phyloP scores from a whole-genome alignment of 345 rosid genomes.

The Eucalyptus paniculata region DNA sequence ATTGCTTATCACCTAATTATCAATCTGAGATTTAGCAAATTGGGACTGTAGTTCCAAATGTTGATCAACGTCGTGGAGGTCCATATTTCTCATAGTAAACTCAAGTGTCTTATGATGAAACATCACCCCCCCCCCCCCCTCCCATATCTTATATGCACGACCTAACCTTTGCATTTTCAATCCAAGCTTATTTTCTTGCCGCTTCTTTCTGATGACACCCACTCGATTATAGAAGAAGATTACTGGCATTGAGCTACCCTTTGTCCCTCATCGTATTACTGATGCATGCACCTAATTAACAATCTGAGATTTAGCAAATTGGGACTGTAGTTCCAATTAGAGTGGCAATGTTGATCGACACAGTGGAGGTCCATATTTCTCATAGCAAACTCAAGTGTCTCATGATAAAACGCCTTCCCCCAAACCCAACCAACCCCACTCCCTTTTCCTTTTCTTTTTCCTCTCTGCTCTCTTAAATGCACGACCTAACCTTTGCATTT shows the following conservation, averaged over 20 bases:
- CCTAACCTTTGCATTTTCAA: neutral
- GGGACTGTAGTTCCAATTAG: neutral
- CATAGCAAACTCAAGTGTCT: neutral
- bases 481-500: neutral
- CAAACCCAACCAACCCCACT: neutral
- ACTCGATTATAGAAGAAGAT: neutral
- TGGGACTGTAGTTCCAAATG: neutral
- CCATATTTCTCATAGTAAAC: neutral
- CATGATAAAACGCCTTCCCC: neutral
- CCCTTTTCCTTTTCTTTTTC: neutral
- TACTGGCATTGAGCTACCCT: neutral
- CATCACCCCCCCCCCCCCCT: neutral
- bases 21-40: neutral
- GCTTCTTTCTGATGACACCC: neutral
- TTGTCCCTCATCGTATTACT: neutral
- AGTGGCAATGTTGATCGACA: neutral
- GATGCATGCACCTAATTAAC: neutral
- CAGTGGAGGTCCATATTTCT: neutral
- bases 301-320: neutral
- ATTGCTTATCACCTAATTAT: neutral
- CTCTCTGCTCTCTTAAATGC: neutral
- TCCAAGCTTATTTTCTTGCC: neutral
- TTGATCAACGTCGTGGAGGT: neutral
- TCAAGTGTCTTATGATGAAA: neutral
- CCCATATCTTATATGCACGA: neutral